phyloP scores from a whole-genome alignment of 208 protist species.

The Polymyxa betae region DNA sequence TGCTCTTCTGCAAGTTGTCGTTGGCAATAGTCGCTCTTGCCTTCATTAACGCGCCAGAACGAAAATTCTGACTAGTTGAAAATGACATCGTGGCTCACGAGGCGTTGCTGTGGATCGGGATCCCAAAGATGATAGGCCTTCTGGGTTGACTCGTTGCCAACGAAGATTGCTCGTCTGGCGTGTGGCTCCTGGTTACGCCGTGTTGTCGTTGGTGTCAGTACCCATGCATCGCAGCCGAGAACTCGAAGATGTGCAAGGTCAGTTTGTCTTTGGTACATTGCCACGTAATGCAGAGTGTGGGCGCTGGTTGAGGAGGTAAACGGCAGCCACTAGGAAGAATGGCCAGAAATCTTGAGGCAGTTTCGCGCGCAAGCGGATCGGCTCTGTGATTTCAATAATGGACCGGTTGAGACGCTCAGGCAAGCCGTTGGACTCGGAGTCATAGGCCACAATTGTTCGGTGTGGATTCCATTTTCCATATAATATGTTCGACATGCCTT shows the following conservation, averaged over 20 bases:
- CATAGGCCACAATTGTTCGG: neutral
- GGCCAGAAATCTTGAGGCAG: neutral
- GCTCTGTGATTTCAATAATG: neutral
- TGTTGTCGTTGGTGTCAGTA: neutral
- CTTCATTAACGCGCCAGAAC: neutral
- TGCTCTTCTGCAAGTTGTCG: too few relatives aligned
- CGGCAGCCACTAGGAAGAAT: neutral
- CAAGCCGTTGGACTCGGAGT: neutral
- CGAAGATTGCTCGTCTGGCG: neutral
- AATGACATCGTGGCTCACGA: neutral
- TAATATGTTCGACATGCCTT: neutral
- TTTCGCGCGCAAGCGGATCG: neutral
- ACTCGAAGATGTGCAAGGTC: neutral
- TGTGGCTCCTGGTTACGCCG: neutral
- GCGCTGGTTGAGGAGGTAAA: neutral
- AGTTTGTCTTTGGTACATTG: neutral
- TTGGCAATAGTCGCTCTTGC: too few relatives aligned
- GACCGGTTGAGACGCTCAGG: neutral
- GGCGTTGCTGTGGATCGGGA: neutral
- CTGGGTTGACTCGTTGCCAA: neutral
- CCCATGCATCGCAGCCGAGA: neutral
- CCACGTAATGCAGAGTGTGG: neutral
- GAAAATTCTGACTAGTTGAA: neutral
- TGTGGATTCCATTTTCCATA: neutral
- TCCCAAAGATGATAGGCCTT: neutral